phyloP scores from a whole-genome alignment of 257 asterid species.

The Penstemon newberryi region DNA sequence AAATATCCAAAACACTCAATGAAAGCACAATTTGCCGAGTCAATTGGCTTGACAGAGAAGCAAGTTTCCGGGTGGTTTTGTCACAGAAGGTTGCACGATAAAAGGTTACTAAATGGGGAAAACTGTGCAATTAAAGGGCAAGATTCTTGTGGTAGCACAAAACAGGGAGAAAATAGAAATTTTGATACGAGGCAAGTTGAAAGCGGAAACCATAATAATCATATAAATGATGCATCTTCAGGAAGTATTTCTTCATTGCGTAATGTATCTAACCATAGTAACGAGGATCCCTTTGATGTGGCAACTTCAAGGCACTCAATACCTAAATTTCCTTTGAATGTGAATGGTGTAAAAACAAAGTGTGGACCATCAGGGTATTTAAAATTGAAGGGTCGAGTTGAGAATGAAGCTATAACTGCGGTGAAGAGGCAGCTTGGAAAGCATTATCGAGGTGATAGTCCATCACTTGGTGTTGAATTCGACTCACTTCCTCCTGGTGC shows the following conservation, averaged over 20 bases:
- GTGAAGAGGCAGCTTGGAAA: conserved; percentile 88
- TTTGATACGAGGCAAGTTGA: conserved; percentile 73
- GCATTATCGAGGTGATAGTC: conserved; percentile 75
- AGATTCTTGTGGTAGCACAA: conserved; percentile 98
- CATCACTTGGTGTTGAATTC: conserved; percentile 83
- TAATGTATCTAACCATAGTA: conserved; percentile 43
- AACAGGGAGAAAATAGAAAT: conserved; percentile 56
- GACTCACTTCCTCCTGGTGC: conserved; percentile 86
- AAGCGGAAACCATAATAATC: conserved; percentile 54
- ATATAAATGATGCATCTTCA: conserved; percentile 58
- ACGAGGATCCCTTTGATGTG: conserved; percentile 40
- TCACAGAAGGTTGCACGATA: conserved; percentile 90
- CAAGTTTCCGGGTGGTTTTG: conserved; percentile 99
- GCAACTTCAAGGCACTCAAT: conserved; percentile 47
- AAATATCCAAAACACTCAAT: conserved; percentile 74
- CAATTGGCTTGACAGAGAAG: conserved; percentile 86
- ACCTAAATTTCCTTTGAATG: conserved; percentile 45
- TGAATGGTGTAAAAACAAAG: conserved; percentile 51
- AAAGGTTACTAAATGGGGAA: conserved; percentile 55
- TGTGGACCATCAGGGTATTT: conserved; percentile 91
- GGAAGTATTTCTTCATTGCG: conserved; percentile 71
- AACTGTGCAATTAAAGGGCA: conserved; percentile 47
- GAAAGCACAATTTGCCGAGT: conserved; percentile 72
- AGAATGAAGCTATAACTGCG: conserved; percentile 75
- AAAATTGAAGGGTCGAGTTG: conserved; percentile 77